Percentiles rank a stretch among this genome's conserved stretches.
Evolutionary conservation across 169 alveolate species (phyloP).

Genomic region (Plasmodium relictum): DNA sequence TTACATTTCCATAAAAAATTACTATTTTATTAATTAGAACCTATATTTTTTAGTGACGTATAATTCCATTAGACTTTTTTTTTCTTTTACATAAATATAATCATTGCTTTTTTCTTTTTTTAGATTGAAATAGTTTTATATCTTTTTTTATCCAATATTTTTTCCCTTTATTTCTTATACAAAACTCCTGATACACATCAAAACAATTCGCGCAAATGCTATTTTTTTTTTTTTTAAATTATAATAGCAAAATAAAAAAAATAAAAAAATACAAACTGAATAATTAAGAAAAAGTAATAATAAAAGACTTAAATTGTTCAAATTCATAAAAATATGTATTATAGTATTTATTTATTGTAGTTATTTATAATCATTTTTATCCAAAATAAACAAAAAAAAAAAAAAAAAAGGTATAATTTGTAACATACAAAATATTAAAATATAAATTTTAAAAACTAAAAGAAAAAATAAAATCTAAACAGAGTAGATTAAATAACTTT

Average conservation of each 20-base stretch:
- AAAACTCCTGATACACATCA: too few relatives aligned
- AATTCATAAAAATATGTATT: not conserved
- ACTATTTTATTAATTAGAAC: too few relatives aligned
- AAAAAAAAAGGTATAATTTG: not conserved
- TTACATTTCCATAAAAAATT: too few relatives aligned
- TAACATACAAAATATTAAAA: not conserved
- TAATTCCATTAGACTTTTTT: too few relatives aligned
- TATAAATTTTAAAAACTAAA: slow-evolving; percentile 24
- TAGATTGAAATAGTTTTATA: too few relatives aligned
- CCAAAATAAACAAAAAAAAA: not conserved
- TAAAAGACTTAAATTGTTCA: not conserved
- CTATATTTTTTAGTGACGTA: too few relatives aligned
- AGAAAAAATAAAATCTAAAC: not conserved
- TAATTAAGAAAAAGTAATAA: not conserved
- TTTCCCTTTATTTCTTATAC: too few relatives aligned
- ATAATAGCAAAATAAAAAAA: not conserved
- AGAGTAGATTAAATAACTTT: not conserved
- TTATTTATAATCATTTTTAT: not conserved
- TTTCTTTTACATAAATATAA: too few relatives aligned
- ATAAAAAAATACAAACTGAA: not conserved
- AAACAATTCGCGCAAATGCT: too few relatives aligned
- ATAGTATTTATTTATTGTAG: not conserved
- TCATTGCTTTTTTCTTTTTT: too few relatives aligned
- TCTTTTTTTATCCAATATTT: too few relatives aligned
- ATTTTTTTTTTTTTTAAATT: not conserved